Evolutionary conservation across 2,329 filamentous ascomycete genomes (phyloP).

Genomic region (Saccharata proteae): DNA sequence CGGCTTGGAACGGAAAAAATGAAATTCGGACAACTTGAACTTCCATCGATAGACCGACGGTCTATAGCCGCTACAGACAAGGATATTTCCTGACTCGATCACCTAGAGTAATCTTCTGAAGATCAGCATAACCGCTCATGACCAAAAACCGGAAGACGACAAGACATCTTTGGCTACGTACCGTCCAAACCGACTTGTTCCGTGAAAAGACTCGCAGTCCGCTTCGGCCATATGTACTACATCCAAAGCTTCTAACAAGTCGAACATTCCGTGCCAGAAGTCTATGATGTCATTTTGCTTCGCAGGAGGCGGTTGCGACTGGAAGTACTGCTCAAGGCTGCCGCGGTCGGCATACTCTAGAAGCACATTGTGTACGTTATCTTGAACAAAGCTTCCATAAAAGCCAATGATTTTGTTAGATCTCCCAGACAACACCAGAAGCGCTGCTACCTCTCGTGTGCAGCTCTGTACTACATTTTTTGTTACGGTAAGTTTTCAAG

Average conservation of each 20-base stretch:
- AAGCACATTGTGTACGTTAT: constrained; percentile 18
- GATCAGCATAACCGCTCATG: too few species aligned
- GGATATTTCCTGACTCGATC: constrained; percentile 33
- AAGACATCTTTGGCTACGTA: too few species aligned
- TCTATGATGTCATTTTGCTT: constrained; percentile 14
- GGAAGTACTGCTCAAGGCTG: constrained; percentile 22
- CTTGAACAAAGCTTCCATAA: constrained; percentile 13
- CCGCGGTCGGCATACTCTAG: constrained; percentile 23
- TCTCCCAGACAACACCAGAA: too few species aligned
- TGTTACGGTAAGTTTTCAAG: constrained; percentile 11
- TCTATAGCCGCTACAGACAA: constrained; percentile 14
- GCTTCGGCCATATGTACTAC: constrained; percentile 18
- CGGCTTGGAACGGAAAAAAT: constrained; percentile 18
- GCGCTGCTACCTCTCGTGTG: too few species aligned
- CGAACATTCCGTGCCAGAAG: constrained; percentile 22
- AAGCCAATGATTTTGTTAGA: constrained; percentile 10
- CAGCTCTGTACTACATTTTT: constrained; percentile 10
- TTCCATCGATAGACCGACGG: constrained; percentile 8
- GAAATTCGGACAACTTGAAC: constrained; percentile 30
- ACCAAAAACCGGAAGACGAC: too few species aligned
- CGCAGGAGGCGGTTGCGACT: constrained; percentile 14
- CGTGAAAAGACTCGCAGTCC: too few species aligned
- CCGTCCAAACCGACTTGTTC: too few species aligned
- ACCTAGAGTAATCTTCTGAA: constrained; percentile 29
- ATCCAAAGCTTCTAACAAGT: constrained; percentile 17